Evolutionary conservation across 2,329 filamentous ascomycete genomes (phyloP).

Genomic region (Fonsecaea pedrosoi): DNA sequence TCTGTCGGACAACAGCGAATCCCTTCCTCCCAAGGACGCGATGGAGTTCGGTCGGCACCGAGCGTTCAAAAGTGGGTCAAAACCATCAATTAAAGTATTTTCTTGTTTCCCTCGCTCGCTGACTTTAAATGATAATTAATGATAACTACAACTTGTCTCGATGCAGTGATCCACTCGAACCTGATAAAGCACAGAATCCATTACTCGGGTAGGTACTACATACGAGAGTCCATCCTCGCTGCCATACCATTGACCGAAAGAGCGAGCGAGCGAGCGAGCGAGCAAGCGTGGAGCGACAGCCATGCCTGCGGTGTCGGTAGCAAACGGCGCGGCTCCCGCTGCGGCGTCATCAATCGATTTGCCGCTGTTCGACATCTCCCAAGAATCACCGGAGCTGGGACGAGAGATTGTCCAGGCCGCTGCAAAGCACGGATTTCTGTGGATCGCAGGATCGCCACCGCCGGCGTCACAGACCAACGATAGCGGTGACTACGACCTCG

Average conservation of each 20-base stretch:
- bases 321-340: conserved; percentile 19
- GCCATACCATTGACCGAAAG: no score
- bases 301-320: conserved; percentile 20
- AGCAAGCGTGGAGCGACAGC: no score
- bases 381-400: conserved; percentile 63
- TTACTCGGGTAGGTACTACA: no score
- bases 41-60: not conserved
- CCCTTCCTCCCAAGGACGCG: no score
- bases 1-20: no score
- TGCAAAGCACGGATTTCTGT: conserved; percentile 84
- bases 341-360: conserved; percentile 54
- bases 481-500: conserved; percentile 12
- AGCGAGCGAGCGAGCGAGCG: not conserved
- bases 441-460: conserved; percentile 59
- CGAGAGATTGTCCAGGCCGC: conserved; percentile 78
- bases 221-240: no score
- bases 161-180: no score
- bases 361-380: conserved; percentile 82
- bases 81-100: no score
- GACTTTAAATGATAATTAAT: no score
- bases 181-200: no score
- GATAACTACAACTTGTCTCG: no score
- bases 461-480: not conserved
- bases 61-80: not conserved
- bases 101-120: no score